These are phyloP conservation scores for Pleurotus eryngii DNA, from an alignment of 768 basidiomycete genomes.

Conservation along the genomic window DNA sequence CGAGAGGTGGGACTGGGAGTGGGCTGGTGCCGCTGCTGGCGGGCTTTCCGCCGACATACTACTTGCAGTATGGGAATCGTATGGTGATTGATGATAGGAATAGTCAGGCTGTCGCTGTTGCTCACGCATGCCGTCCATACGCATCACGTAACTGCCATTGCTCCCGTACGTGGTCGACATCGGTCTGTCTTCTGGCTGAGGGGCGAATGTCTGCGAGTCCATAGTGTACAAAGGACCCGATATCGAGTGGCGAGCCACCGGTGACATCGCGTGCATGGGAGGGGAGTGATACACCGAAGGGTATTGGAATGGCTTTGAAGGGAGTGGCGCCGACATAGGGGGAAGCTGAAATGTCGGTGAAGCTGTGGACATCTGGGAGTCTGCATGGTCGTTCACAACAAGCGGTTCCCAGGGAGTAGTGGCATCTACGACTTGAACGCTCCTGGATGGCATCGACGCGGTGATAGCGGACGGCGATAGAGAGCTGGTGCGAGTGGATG, in stretches of 20 bases:
- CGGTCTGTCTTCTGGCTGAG: slow-evolving; percentile 50
- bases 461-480: slow-evolving; percentile 58
- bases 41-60: slow-evolving; percentile 38
- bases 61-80: slow-evolving; percentile 36
- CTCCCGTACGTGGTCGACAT: slow-evolving; percentile 43
- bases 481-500: slow-evolving; percentile 57
- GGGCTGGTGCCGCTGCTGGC: slow-evolving; percentile 37
- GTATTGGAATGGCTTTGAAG: slow-evolving; percentile 46
- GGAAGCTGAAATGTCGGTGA: slow-evolving; percentile 39
- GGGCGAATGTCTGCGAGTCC: slow-evolving; percentile 33
- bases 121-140: slow-evolving; percentile 29
- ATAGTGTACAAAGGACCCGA: slow-evolving; percentile 39
- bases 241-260: slow-evolving; percentile 40
- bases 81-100: slow-evolving; percentile 50
- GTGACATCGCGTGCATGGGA: slow-evolving; percentile 37
- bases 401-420: slow-evolving; percentile 55
- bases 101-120: slow-evolving; percentile 43
- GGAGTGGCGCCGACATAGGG: slow-evolving; percentile 42
- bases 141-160: slow-evolving; percentile 38
- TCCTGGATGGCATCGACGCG: slow-evolving; percentile 44
- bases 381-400: slow-evolving; percentile 41
- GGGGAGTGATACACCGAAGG: slow-evolving; percentile 17
- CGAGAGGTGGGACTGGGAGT: slow-evolving; percentile 33
- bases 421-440: slow-evolving; percentile 44
- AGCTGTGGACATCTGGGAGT: slow-evolving; percentile 35